Percentiles rank a stretch among this genome's conserved stretches.
These are phyloP conservation scores for Sophora flavescens DNA, from an alignment of 306 rosid species.

Conservation along the genomic window DNA sequence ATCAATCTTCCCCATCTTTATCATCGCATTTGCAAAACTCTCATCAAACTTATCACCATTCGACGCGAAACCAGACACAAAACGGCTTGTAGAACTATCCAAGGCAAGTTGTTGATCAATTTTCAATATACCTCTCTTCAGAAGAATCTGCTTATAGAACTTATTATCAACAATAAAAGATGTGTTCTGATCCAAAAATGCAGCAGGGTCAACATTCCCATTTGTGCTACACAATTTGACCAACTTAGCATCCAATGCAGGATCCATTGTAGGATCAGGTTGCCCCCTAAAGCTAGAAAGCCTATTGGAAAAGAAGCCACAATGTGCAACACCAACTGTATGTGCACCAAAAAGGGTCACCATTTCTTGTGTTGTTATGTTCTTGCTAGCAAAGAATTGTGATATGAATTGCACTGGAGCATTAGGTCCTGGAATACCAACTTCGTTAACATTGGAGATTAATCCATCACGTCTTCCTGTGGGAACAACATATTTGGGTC, in stretches of 20 bases:
- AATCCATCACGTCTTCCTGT: conserved; percentile 55
- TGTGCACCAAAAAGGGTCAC: conserved; percentile 60
- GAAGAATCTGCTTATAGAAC: conserved; percentile 39
- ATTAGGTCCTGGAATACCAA: conserved; percentile 46
- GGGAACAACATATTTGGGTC: conserved; percentile 48
- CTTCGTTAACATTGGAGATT: conserved; percentile 16
- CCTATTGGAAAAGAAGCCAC: conserved; percentile 44
- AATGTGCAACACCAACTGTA: conserved; percentile 55
- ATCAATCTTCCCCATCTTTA: conserved; percentile 44
- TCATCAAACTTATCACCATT: conserved; percentile 17
- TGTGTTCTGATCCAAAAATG: conserved; percentile 55
- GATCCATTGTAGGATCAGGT: conserved; percentile 54
- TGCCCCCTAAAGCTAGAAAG: conserved; percentile 10
- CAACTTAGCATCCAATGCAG: conserved; percentile 38
- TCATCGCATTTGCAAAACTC: conserved; percentile 49
- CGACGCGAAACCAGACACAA: conserved; percentile 44
- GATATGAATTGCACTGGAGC: neutral
- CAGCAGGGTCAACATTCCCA: neutral
- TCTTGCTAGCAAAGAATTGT: conserved; percentile 29
- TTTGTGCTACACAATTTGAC: neutral
- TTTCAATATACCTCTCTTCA: conserved; percentile 47
- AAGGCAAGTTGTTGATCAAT: conserved; percentile 54
- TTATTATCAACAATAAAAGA: conserved; percentile 43
- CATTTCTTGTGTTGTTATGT: conserved; percentile 47
- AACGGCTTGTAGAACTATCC: conserved; percentile 23